Evolutionary conservation across 1,284 basidiomycete genomes (phyloP), one percentile per base, ranked within the genome.

Genomic region (Puccinia horiana): DNA sequence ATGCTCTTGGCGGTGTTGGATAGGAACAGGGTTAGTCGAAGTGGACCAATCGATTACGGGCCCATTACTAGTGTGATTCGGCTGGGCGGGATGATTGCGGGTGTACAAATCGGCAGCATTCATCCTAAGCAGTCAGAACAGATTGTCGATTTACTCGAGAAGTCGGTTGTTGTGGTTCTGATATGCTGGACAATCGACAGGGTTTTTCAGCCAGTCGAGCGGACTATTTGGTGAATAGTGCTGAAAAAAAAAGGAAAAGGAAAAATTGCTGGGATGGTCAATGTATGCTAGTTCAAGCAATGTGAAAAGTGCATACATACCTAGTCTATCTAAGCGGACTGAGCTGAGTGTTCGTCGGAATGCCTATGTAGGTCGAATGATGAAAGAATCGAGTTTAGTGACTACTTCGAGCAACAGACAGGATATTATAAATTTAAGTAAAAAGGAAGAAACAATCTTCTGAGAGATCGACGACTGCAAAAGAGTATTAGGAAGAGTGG

Each of bases 41-140:
- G 63, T 2, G 42, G 40, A 12, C 18, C 18, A 37, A 47, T 47
- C 65, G 65, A 69, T 2, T 4, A 16, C 37, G 42, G 47, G 47
- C 2, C 29, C 44, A 16, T n/a, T 32, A 1, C 9, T 52, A 73
- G 29, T 14, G 20, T 73, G 70, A 52, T 42, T 18, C 26, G 18
- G 70, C 70, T 73, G 47, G 14, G 29, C 5, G 47, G 44, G 70
- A 73, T 52, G 20, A 29, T 52, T 73, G 70, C 23, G 42, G 70
- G 70, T 47, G 52, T 73, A 35, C 2, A 32, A 23, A 35, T 52
- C 44, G 47, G 70, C 52, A 9, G 47, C 29, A 49, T 16, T 52
- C 70, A 73, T 73, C n/a, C 29, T 73, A 52, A 8, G 18, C 40
- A 23, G 42, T 3, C 42, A 70, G n/a, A 47, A 16, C 4, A 40